Conservation (phyloP, 371 early-diverging fungal genomes). For the Mortierella sp. region DNA sequence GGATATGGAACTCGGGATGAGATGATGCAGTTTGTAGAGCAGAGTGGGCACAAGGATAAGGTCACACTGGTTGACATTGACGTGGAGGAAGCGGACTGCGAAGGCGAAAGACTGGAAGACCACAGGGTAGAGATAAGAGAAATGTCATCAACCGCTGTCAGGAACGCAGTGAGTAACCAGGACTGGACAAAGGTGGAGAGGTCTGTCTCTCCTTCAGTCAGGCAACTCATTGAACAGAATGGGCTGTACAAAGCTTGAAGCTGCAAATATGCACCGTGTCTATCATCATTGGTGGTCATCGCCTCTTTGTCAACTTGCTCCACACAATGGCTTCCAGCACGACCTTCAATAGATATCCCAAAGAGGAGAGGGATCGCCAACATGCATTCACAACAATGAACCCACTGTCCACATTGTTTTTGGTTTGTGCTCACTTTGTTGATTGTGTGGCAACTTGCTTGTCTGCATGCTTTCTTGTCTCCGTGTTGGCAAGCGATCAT, state of each 20-base stretch:
- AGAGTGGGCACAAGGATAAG: conserved; percentile 39
- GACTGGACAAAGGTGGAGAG: conserved; percentile 34
- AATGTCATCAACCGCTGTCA: conserved; percentile 48
- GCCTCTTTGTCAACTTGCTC: no score
- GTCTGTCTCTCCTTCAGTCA: conserved; percentile 35
- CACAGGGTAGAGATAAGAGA: conserved; percentile 23
- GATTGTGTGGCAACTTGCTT: no score
- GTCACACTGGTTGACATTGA: conserved; percentile 48
- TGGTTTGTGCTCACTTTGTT: not conserved
- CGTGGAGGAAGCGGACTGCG: conserved; percentile 5
- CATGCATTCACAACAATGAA: not conserved
- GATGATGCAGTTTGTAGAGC: conserved; percentile 42
- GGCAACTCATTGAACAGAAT: conserved; percentile 28
- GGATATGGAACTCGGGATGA: conserved; percentile 53
- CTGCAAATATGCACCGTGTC: no score
- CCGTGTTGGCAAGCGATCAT: no score
- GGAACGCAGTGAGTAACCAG: conserved; percentile 37
- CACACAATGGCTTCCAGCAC: no score
- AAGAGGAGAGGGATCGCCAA: not conserved
- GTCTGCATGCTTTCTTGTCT: no score
- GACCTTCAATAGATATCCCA: no score
- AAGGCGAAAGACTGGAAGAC: not conserved
- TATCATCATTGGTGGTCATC: not conserved
- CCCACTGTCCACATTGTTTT: not conserved
- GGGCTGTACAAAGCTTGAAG: conserved; percentile 34